These are phyloP conservation scores for Limonium bicolor DNA, from an alignment of 148 eudicot species.

Conservation along the genomic window DNA sequence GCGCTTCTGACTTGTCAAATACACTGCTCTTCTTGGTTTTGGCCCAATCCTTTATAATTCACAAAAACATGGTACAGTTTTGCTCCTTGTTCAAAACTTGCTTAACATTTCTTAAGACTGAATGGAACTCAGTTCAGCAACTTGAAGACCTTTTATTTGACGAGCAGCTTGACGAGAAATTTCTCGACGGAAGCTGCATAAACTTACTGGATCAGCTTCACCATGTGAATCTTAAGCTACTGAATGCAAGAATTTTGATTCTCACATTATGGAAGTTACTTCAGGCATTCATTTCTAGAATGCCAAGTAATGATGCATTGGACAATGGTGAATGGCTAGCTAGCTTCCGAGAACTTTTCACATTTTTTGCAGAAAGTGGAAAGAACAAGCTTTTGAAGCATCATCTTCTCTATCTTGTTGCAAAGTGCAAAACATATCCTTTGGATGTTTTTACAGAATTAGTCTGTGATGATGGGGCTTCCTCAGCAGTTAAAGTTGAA, in stretches of 20 bases:
- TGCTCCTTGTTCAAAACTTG: constrained; percentile 25
- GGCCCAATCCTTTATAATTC: constrained; percentile 33
- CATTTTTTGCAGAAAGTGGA: constrained; percentile 47
- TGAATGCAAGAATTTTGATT: constrained; percentile 48
- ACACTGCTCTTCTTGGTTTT: constrained; percentile 46
- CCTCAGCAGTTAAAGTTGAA: constrained; percentile 51
- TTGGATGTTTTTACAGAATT: constrained; percentile 17
- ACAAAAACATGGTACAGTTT: constrained; percentile 27
- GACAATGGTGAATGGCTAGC: constrained; percentile 28
- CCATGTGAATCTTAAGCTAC: constrained; percentile 18
- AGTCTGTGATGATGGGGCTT: constrained; percentile 27
- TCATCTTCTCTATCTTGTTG: constrained; percentile 39
- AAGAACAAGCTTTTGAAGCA: constrained; percentile 37
- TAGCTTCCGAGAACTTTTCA: constrained; percentile 35
- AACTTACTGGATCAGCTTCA: constrained; percentile 30
- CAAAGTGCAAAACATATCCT: constrained; percentile 32
- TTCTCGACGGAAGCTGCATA: constrained; percentile 29
- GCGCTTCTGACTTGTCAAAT: constrained; percentile 42
- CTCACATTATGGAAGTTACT: constrained; percentile 52
- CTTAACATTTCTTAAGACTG: constrained; percentile 32
- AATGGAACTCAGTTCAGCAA: constrained; percentile 39
- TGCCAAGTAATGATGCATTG: constrained; percentile 26
- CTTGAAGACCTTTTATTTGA: constrained; percentile 11
- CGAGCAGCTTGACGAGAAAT: constrained; percentile 33
- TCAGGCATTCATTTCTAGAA: constrained; percentile 23